Conservation (phyloP, 2,329 filamentous ascomycete genomes). For the Lanzia echinophila region DNA sequence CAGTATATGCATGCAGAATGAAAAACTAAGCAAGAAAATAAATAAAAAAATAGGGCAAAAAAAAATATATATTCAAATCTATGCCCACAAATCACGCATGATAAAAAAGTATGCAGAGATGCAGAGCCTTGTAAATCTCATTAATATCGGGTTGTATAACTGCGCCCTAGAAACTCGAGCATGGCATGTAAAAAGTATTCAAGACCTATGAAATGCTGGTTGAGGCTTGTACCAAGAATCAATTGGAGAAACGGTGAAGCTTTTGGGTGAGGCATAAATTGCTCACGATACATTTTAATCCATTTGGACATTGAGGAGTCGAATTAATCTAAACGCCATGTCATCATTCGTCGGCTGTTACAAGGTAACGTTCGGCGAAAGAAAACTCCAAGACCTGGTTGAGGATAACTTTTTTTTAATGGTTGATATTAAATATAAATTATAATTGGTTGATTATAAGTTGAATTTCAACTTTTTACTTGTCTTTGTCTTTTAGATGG, state of each 20-base stretch:
- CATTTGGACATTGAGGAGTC: neutral
- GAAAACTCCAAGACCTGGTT: neutral
- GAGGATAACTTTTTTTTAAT: neutral
- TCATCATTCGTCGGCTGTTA: constrained; percentile 26
- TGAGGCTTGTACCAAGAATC: constrained; percentile 7
- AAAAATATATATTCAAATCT: neutral
- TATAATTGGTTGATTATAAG: neutral
- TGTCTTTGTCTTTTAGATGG: neutral
- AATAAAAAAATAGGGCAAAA: constrained; percentile 8
- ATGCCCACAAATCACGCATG: constrained; percentile 7
- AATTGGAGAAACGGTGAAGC: constrained; percentile 23
- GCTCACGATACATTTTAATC: neutral
- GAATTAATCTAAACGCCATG: constrained; percentile 19
- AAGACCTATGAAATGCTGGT: constrained; percentile 23
- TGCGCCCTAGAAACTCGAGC: constrained; percentile 15
- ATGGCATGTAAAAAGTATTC: neutral
- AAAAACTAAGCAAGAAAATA: neutral
- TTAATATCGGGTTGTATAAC: constrained; percentile 13
- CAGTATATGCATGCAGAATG: too few species aligned
- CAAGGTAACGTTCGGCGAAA: neutral
- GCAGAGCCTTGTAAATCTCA: constrained; percentile 2
- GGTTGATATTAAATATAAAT: neutral
- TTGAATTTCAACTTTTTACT: neutral
- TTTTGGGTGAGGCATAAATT: constrained; percentile 19
- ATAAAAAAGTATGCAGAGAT: neutral